Evolutionary conservation across 2,329 filamentous ascomycete species (phyloP), one percentile per base, ranked within the genome.

Genomic region (Curvularia spicifera): DNA sequence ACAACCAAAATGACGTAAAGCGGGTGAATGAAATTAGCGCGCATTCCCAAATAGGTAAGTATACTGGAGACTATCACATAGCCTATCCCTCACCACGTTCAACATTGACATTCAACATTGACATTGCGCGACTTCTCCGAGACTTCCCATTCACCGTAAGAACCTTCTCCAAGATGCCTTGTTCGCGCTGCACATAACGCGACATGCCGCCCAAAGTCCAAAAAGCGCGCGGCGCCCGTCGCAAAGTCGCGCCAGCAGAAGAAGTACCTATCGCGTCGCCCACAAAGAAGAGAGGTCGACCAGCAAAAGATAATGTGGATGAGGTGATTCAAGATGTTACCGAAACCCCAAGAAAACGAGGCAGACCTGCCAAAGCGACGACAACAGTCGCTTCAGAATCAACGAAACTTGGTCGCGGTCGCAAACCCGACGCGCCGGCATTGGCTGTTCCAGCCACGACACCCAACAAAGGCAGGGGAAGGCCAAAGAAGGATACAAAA

Each of bases 321-420:
- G 54, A 51, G 1, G 39, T 48, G 8, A 51, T 44, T 4, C 53
- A 51, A 3, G 44, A 28, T 35, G 49, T 56, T 8, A 28, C 47
- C 12, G 63, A 60, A 29, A 33, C 57, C 8, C 66, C 65, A 1
- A 68, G 66, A 55, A 70, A 65, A 52, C 69, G 67, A 47, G 67
- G 68, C 10, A 64, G 67, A n/a, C 65, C 63, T 0, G 51, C 64
- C 4, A 70, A 66, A 56, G 53, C 51, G 29, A 46, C 43, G 26
- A 48, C 22, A 8, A 50, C 63, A 26, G 50, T 18, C 29, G 60
- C 55, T 40, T 42, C 46, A 6, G 50, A 62, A 45, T 53, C 56
- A 2, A 59, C 54, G 40, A 62, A 55, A 53, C 63, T 65, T 53
- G 59, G 65, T 48, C 63, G 64, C 37, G 58, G 65, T 48, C 63